These are phyloP conservation scores for Aquanectria penicillioides DNA, from an alignment of 2,329 filamentous ascomycete species.

Conservation along the genomic window DNA sequence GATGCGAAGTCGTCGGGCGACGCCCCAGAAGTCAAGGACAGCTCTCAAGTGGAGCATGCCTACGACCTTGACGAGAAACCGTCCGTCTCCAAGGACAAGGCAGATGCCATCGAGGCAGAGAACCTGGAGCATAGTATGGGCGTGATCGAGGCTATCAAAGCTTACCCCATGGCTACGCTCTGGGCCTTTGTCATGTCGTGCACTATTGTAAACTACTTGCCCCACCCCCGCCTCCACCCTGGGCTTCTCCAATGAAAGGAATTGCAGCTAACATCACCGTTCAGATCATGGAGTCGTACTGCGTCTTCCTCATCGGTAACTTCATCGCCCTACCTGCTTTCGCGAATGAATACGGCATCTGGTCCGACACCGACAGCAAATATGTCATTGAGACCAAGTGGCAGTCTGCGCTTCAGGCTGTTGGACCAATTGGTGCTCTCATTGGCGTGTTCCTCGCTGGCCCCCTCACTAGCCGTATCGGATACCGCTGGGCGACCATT, in stretches of 20 bases:
- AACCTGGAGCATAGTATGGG: slow-evolving; percentile 54
- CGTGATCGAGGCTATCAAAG: slow-evolving; percentile 49
- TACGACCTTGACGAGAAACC: slow-evolving; percentile 33
- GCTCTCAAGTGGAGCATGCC: slow-evolving; percentile 30
- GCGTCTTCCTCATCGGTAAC: slow-evolving; percentile 59
- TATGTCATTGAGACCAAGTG: slow-evolving; percentile 52
- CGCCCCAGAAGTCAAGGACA: slow-evolving; percentile 25
- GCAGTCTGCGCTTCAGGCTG: slow-evolving; percentile 50
- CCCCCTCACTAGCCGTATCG: slow-evolving; percentile 49
- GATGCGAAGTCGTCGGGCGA: slow-evolving; percentile 26
- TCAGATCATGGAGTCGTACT: slow-evolving; percentile 61
- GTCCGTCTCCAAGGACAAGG: slow-evolving; percentile 27
- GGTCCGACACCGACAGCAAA: slow-evolving; percentile 26
- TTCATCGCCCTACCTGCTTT: slow-evolving; percentile 56
- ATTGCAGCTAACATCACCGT: slow-evolving; percentile 12
- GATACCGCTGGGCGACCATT: slow-evolving; percentile 51
- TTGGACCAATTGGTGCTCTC: slow-evolving; percentile 48
- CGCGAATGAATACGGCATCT: slow-evolving; percentile 49
- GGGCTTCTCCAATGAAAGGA: neutral
- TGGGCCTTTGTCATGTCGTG: slow-evolving; percentile 62
- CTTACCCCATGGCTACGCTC: slow-evolving; percentile 55
- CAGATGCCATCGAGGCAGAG: slow-evolving; percentile 46
- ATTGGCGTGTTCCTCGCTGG: slow-evolving; percentile 50
- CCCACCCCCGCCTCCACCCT: accelerated
- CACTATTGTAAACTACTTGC: slow-evolving; percentile 53